Percentiles rank a stretch among this genome's conserved stretches.
These are phyloP conservation scores for Kwoniella sp. DNA, from an alignment of 768 basidiomycete species.

Conservation along the genomic window DNA sequence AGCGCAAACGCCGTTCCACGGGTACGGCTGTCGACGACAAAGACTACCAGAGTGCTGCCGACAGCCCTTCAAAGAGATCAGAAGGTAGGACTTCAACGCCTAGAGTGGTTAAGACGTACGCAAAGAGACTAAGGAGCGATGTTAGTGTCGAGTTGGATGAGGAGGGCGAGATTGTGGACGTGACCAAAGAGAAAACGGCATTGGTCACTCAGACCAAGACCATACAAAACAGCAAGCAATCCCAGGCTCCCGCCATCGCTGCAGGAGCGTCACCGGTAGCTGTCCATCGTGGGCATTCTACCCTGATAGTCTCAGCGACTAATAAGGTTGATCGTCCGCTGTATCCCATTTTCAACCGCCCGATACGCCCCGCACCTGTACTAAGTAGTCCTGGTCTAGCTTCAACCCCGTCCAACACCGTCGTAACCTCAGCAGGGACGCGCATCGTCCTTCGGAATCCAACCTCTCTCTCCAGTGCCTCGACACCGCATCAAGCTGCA, in stretches of 20 bases:
- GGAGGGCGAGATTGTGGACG: neutral
- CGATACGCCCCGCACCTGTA: neutral
- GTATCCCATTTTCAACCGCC: constrained; percentile 3
- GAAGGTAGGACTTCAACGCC: neutral
- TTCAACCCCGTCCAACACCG: neutral
- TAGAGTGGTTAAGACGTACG: constrained; percentile 11
- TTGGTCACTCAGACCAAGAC: neutral
- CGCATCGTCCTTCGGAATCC: neutral
- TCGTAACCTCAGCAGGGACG: neutral
- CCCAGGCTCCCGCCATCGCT: neutral
- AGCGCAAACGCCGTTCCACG: constrained; percentile 12
- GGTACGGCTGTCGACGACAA: neutral
- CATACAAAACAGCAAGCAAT: neutral
- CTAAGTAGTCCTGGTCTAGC: neutral
- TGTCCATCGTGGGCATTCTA: neutral
- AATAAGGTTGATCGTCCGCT: neutral
- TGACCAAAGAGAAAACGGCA: neutral
- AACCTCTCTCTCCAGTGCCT: neutral
- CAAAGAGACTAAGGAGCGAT: constrained; percentile 6
- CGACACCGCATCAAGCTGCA: neutral
- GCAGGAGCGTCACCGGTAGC: neutral
- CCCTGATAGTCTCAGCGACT: neutral
- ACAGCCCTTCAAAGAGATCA: neutral
- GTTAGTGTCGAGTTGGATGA: neutral
- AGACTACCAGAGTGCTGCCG: neutral